Base-by-base conservation (phyloP, 306 rosid genomes). In the Acacia crassicarpa region DNA sequence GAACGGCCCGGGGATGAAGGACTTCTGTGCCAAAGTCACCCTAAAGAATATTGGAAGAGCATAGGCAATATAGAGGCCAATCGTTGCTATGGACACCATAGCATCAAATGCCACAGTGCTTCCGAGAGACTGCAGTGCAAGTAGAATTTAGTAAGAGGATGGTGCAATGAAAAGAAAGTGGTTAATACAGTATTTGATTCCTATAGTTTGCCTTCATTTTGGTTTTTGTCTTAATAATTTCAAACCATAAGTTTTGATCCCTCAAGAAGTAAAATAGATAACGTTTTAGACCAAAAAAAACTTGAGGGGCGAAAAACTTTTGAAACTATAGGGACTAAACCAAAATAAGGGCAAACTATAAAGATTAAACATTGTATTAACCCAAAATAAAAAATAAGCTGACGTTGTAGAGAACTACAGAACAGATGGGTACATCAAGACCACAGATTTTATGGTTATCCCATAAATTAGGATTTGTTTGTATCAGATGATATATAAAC, bases 71-170 rank as follows among this genome's bases (percentile, higher is more conserved):
- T 93, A 95, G 66, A 93, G 91, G 53, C 98, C 99, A 53, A 95
- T 92, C 4, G 91, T 92, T 78, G 98, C 97, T 80, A 95, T 91
- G 33, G 99, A 95, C 43, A 95, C 97, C 99, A 95, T 95, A 41
- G 99, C 99, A 17, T 91, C 84, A 82, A 93, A 95, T 65, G 99
- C 99, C 72, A 95, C 99, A 16, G 82, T 77, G 89, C 99, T 95
- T 81, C 99, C 99, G 74, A 95, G 94, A 86, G 99, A 95, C 94
- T 93, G 96, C 90, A 76, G 74, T 23, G 70, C n/a, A 75, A 23
- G 70, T 62, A 72, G 76, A 86, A 46, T 32, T 71, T 83, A 81
- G 63, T 70, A 65, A 67, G 78, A 19, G 43, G 22, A 41, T 67
- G 68, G 53, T 46, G 49, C 33, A 76, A 62, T 33, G 2, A n/a